Evolutionary conservation across 2,329 filamentous ascomycete genomes (phyloP), one percentile per base, ranked within the genome.

Genomic region (Phaeomoniella chlamydospora): DNA sequence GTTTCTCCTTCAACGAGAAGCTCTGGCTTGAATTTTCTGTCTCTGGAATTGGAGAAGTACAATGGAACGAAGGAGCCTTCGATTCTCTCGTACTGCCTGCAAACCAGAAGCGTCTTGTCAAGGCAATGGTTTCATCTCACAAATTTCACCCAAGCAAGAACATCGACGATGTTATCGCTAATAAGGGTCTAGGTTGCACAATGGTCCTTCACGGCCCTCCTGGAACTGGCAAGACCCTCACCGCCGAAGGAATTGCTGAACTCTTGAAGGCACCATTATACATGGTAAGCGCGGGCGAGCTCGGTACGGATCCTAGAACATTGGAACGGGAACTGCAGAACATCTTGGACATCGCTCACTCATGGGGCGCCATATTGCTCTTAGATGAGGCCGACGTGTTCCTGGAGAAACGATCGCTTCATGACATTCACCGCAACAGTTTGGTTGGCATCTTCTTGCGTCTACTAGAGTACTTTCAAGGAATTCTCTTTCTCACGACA

Each of bases 1-100:
- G 86, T 0, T 94, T 93, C 48, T 74, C 83, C 1, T 92, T 94
- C 53, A 75, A 74, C 1, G 84, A 93, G 57, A 94, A 93, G 58
- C 65, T 84, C 6, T 94, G 86, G 87, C 70, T 93, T 0, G 84
- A 94, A 53, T 85, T 94, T 48, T 77, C 76, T 0, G 77, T 94
- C 14, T 82, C 80, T 0, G 77, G 78, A 1, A 70, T 94, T 42
- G 71, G 73, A 31, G 80, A 92, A 3, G 88, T 94, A 42, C 69
- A 76, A 22, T 94, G 82, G 82, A 88, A 93, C 48, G 74, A 81
- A 30, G 69, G 74, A 11, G 86, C 86, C 0, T 94, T 90, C 57
- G 74, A 81, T 34, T 86, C 80, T 0, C 65, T 94, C 18, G 84
- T 94, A 1, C 65, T 94, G 0, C 70, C 71, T 0, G 55, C 61